Base-by-base conservation (phyloP, 2,329 filamentous ascomycete genomes). In the Pseudovirgaria hyperparasitica region DNA sequence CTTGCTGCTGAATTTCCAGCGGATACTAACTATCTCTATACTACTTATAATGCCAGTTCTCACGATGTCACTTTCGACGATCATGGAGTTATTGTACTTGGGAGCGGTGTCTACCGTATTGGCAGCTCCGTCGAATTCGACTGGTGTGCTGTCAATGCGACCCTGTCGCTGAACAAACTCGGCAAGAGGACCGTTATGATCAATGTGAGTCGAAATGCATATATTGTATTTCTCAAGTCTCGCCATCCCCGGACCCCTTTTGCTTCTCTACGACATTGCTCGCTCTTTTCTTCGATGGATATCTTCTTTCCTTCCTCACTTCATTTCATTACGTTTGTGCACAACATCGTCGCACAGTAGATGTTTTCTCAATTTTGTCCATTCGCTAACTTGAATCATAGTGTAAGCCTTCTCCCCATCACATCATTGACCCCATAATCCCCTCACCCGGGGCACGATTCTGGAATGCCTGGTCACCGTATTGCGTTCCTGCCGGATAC, bases 111-210 rank as follows among this genome's bases (percentile, higher is more conserved):
- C 13, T 98, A 98, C 70, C 76, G 90, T 52, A 98, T 96, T 51
- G 90, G 90, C 47, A 87, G 79, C 60, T 94, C 86, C 5, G 90
- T 98, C 27, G 90, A 98, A 58, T 98, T 98, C 51, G 87, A 98
- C 59, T 96, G 87, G 87, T 96, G 87, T 54, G 85, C 86, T 37
- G 85, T 94, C 35, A 90, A 85, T 47, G 81, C 85, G 37, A 86
- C 85, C 8, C 69, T 82, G 36, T 81, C 84, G 22, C 68, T 96
- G 36, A 74, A 76, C 45, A 66, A 77, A 34, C 82, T 92, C 67
- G 86, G 85, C 41, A 80, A 93, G 67, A 94, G 94, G 75, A 96
- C 90, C 16, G 75, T 93, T 31, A 92, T 96, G 82, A 90, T 98
- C 48, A 96, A 96, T 48, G 66, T 70, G 57, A 65, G 64, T 58